phyloP scores from a whole-genome alignment of 768 basidiomycete genomes.

The Suillus discolor region DNA sequence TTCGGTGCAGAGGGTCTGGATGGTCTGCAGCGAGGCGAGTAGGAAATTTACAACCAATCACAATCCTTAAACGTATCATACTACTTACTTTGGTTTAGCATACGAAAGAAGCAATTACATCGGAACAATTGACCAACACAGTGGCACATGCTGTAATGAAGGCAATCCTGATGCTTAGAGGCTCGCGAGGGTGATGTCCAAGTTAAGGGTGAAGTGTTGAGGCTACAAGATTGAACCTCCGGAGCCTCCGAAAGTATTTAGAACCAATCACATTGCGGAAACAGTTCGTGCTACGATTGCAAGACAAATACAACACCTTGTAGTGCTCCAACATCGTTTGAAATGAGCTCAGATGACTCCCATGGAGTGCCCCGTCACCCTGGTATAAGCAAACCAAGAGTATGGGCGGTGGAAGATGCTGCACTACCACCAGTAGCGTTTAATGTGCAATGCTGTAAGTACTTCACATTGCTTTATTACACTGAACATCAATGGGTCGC shows the following conservation, averaged over 20 bases:
- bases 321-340: neutral
- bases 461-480: neutral
- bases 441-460: neutral
- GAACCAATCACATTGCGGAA: neutral
- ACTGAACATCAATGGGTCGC: slow-evolving; percentile 7
- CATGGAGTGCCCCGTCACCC: neutral
- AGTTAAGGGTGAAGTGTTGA: neutral
- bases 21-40: neutral
- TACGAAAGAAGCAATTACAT: neutral
- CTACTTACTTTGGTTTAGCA: neutral
- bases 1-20: too few species aligned
- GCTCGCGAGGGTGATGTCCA: neutral
- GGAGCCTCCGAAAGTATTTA: neutral
- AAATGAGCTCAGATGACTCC: neutral
- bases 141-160: neutral
- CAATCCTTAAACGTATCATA: neutral
- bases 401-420: neutral
- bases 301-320: neutral
- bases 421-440: neutral
- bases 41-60: neutral
- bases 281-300: neutral
- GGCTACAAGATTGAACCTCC: neutral
- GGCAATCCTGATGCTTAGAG: neutral
- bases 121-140: neutral
- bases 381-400: neutral